These are phyloP conservation scores for Mrakia frigida DNA, from an alignment of 768 basidiomycete genomes.

Conservation along the genomic window DNA sequence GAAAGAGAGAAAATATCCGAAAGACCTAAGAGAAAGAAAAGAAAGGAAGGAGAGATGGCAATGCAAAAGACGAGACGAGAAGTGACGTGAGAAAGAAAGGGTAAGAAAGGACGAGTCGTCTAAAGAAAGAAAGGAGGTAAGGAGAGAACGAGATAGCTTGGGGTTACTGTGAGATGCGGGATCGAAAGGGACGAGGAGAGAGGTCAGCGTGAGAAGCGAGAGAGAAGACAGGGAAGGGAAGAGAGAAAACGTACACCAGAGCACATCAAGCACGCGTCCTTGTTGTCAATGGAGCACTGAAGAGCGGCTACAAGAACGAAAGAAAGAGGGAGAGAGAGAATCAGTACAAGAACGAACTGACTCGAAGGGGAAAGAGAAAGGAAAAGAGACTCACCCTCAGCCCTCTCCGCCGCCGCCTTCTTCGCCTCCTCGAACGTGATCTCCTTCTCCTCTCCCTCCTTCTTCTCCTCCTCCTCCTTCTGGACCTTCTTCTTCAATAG, in stretches of 20 bases:
- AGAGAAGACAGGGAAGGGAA: neutral
- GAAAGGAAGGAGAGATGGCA: neutral
- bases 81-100: neutral
- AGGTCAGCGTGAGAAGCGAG: neutral
- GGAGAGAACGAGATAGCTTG: neutral
- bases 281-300: conserved; percentile 81
- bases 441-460: conserved; percentile 54
- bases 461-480: conserved; percentile 45
- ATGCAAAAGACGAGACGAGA: neutral
- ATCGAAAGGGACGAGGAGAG: neutral
- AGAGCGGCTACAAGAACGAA: conserved; percentile 9
- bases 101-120: neutral
- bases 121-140: neutral
- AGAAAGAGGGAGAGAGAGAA: neutral
- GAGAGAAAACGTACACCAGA: conserved; percentile 45
- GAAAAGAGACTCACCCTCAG: conserved; percentile 36
- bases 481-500: conserved; percentile 40
- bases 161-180: neutral
- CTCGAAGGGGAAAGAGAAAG: neutral
- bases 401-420: conserved; percentile 49
- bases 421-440: conserved; percentile 75
- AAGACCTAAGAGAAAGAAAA: neutral
- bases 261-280: conserved; percentile 91
- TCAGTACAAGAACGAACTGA: neutral
- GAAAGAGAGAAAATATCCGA: neutral